Percentiles rank a stretch among this genome's conserved stretches.
Evolutionary conservation across 1,284 basidiomycete species (phyloP).

Genomic region (Cryptococcus depauperatus): DNA sequence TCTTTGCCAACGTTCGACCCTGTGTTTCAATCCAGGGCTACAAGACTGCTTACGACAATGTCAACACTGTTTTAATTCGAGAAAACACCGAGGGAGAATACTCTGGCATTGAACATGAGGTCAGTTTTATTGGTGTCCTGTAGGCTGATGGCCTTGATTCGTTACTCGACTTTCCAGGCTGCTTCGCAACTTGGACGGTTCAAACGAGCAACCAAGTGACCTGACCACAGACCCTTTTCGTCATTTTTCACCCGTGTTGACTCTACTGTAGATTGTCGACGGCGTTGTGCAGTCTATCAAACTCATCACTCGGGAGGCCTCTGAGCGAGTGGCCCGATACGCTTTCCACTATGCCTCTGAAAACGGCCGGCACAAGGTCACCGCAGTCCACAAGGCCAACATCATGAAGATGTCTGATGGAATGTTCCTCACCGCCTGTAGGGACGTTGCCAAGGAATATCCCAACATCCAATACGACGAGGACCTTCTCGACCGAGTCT

Average conservation of each 20-base stretch:
- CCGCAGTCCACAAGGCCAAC: constrained; percentile 98
- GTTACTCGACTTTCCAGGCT: background rate
- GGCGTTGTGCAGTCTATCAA: constrained; percentile 99
- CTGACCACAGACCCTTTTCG: no score
- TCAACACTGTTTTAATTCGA: constrained; percentile 95
- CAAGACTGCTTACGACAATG: constrained; percentile 97
- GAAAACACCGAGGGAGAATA: constrained; percentile 99
- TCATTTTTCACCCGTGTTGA: no score
- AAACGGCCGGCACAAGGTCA: constrained; percentile 82
- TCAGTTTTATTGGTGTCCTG: constrained; percentile 7
- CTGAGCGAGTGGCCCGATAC: constrained; percentile 95
- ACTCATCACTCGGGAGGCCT: constrained; percentile 98
- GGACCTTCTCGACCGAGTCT: constrained; percentile 93
- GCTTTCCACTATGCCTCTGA: constrained; percentile 95
- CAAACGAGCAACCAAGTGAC: no score
- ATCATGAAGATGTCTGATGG: constrained; percentile 99
- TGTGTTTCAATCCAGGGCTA: constrained; percentile 93
- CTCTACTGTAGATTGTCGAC: constrained; percentile 62
- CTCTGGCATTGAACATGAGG: constrained; percentile 96
- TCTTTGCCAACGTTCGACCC: constrained; percentile 97
- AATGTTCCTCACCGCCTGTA: constrained; percentile 98
- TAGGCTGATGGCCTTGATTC: background rate
- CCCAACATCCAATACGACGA: constrained; percentile 91
- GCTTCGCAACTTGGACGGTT: no score
- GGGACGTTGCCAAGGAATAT: constrained; percentile 93